Conservation (phyloP, 257 asterid species). For the Scutellaria minor region DNA sequence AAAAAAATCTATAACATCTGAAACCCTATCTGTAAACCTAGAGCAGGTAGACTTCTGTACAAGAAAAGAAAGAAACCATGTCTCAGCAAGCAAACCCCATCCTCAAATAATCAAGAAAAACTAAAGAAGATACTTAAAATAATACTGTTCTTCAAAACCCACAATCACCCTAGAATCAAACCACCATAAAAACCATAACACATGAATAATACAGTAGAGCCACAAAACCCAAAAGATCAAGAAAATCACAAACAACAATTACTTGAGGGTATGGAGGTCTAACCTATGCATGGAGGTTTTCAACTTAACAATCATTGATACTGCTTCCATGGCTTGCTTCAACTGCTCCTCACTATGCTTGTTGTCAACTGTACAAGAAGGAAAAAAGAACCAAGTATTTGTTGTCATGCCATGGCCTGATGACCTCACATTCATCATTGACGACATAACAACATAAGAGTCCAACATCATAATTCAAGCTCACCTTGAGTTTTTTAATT, state of each 20-base stretch:
- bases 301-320: constrained; percentile 82
- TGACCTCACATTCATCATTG: too few species aligned
- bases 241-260: neutral
- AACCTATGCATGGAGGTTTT: constrained; percentile 85
- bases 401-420: neutral
- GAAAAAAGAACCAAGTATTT: neutral
- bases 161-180: neutral
- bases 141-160: neutral
- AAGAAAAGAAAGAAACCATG: neutral
- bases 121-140: neutral
- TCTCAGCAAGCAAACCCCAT: neutral
- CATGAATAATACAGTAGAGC: too few species aligned
- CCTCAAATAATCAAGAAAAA: constrained; percentile 6
- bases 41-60: neutral
- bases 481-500: constrained; percentile 81
- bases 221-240: neutral
- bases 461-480: constrained; percentile 25
- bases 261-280: constrained; percentile 8
- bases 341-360: constrained; percentile 91
- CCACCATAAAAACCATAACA: neutral
- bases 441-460: too few species aligned
- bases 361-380: constrained; percentile 62
- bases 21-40: constrained; percentile 1
- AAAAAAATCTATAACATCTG: neutral
- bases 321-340: constrained; percentile 93